A percentile compares a stretch with the other conserved stretches of the same genome.
Evolutionary conservation across 768 basidiomycete genomes (phyloP).

Genomic region (Boletus reticuloceps): DNA sequence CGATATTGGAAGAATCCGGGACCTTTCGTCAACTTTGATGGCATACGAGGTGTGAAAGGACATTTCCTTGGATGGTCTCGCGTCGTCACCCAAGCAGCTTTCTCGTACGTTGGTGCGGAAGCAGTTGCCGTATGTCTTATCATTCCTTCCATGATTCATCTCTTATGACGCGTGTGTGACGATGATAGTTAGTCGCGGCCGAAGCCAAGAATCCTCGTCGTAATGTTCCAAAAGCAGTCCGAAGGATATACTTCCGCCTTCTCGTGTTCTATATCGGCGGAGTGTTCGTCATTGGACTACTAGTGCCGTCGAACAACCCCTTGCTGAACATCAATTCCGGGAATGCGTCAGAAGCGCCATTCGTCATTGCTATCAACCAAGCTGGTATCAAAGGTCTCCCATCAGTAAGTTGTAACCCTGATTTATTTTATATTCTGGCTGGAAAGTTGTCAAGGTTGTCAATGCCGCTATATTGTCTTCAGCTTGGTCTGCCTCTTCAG

Average conservation of each 20-base stretch:
- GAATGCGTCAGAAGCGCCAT: conserved; percentile 45
- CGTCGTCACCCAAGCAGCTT: conserved; percentile 54
- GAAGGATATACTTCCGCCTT: conserved; percentile 42
- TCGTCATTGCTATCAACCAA: conserved; percentile 48
- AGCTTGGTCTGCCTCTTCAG: conserved; percentile 39
- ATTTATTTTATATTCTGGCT: background rate
- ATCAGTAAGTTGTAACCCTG: conserved; percentile 26
- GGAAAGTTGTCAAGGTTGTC: conserved; percentile 15
- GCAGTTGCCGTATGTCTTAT: conserved; percentile 32
- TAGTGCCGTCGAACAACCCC: conserved; percentile 44
- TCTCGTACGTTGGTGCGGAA: conserved; percentile 56
- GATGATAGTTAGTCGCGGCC: conserved; percentile 35
- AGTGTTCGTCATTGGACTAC: conserved; percentile 42
- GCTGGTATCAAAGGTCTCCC: conserved; percentile 56
- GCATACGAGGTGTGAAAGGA: conserved; percentile 40
- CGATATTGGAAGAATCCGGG: conserved; percentile 51
- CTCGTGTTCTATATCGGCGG: conserved; percentile 35
- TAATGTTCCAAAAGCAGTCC: conserved; percentile 34
- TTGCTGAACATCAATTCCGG: conserved; percentile 34
- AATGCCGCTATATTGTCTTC: conserved; percentile 40
- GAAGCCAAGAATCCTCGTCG: conserved; percentile 47
- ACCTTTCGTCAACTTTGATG: conserved; percentile 45
- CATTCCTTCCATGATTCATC: background rate
- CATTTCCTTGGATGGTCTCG: conserved; percentile 48
- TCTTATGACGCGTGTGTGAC: background rate